Conservation (phyloP, 805 yeast genomes). For the Yamadazyma phyllophila region DNA sequence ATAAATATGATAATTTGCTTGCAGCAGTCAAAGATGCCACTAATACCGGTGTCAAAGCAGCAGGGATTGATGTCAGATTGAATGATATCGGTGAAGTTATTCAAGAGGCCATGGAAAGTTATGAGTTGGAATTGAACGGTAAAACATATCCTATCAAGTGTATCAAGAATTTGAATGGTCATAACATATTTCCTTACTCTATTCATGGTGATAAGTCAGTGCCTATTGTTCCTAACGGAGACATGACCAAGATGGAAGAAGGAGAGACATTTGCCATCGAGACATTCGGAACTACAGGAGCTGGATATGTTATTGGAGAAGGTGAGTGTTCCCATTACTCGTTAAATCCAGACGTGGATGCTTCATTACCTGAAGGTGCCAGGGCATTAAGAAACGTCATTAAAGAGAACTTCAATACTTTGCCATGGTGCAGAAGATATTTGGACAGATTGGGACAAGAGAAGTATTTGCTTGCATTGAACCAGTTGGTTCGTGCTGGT, state of each 20-base stretch:
- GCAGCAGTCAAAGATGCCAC: slow-evolving; percentile 92
- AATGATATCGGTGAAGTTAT: slow-evolving; percentile 95
- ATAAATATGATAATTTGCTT: slow-evolving; percentile 74
- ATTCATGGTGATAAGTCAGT: slow-evolving; percentile 97
- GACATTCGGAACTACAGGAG: slow-evolving; percentile 96
- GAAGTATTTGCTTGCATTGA: slow-evolving; percentile 83
- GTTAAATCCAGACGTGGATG: slow-evolving; percentile 45
- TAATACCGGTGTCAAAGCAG: slow-evolving; percentile 84
- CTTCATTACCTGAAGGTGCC: slow-evolving; percentile 61
- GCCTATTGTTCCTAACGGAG: slow-evolving; percentile 93
- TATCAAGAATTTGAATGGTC: slow-evolving; percentile 92
- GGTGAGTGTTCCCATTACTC: slow-evolving; percentile 98
- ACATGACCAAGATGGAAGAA: slow-evolving; percentile 97
- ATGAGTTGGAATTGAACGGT: slow-evolving; percentile 89
- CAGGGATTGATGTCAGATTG: slow-evolving; percentile 94
- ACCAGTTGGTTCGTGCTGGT: slow-evolving; percentile 80
- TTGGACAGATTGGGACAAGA: slow-evolving; percentile 90
- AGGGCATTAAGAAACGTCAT: slow-evolving; percentile 66
- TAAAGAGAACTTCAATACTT: slow-evolving; percentile 81
- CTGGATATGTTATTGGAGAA: slow-evolving; percentile 78
- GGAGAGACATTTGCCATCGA: slow-evolving; percentile 98
- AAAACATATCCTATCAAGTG: slow-evolving; percentile 81
- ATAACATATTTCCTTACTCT: slow-evolving; percentile 76
- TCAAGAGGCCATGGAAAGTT: slow-evolving; percentile 96
- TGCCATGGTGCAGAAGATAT: slow-evolving; percentile 96